Percentiles rank a stretch among this genome's conserved stretches.
phyloP scores from a whole-genome alignment of 257 asterid genomes.

The Lycium barbarum region DNA sequence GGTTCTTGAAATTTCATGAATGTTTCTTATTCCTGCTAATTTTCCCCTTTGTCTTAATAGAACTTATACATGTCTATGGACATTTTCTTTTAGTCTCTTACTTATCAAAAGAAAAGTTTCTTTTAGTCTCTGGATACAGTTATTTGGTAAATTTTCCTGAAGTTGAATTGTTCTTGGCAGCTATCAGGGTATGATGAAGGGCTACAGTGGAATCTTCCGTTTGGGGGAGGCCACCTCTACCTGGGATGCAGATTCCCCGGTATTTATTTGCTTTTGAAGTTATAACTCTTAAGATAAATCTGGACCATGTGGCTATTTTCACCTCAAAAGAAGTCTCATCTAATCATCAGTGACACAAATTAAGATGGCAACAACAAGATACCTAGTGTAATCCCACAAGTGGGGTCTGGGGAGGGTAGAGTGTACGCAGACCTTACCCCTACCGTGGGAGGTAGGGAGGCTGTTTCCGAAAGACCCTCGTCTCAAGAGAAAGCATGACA shows the following conservation, averaged over 20 bases:
- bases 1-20: background rate
- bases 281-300: background rate
- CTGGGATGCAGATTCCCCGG: conserved; percentile 99
- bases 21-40: background rate
- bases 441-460: no score
- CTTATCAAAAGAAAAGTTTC: no score
- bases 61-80: background rate
- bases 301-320: background rate
- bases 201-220: conserved; percentile 94
- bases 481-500: no score
- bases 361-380: background rate
- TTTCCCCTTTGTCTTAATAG: background rate
- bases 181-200: conserved; percentile 95
- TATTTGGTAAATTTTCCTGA: conserved; percentile 4
- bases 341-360: background rate
- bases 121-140: background rate
- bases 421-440: no score
- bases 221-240: conserved; percentile 99
- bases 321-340: background rate
- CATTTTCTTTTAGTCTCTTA: background rate
- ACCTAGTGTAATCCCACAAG: no score
- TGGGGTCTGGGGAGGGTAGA: no score
- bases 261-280: conserved; percentile 46
- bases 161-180: conserved; percentile 50
- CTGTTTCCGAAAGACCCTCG: no score